phyloP scores from a whole-genome alignment of 1,284 basidiomycete species.

The Inonotus hispidus region DNA sequence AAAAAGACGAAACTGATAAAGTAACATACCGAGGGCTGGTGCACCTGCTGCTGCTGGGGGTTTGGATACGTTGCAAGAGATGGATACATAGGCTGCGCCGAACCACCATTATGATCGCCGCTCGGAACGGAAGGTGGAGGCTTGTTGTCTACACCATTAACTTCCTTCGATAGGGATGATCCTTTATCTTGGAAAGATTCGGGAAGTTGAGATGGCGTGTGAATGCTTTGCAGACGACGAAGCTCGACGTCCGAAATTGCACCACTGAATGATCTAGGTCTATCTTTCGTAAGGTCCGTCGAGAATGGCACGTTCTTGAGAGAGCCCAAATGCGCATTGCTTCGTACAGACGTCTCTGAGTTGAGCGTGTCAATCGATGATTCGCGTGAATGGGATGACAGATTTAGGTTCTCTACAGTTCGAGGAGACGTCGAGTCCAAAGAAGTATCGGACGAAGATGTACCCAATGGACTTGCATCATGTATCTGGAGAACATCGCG shows the following conservation, averaged over 20 bases:
- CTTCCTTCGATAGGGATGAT: slow-evolving; percentile 15
- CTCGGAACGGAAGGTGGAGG: slow-evolving; percentile 43
- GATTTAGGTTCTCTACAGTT: slow-evolving; percentile 53
- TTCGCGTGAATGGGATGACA: slow-evolving; percentile 63
- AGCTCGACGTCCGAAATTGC: slow-evolving; percentile 66
- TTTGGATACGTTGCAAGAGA: slow-evolving; percentile 46
- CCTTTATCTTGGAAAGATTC: slow-evolving; percentile 17
- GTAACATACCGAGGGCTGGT: background rate
- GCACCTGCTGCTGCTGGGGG: slow-evolving; percentile 38
- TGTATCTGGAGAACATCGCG: slow-evolving; percentile 49
- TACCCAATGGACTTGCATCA: slow-evolving; percentile 66
- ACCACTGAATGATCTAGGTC: slow-evolving; percentile 75
- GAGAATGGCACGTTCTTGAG: slow-evolving; percentile 43
- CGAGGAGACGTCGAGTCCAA: slow-evolving; percentile 63
- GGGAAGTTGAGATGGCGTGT: slow-evolving; percentile 16
- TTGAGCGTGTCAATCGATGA: slow-evolving; percentile 70
- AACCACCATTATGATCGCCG: slow-evolving; percentile 35
- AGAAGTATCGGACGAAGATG: slow-evolving; percentile 57
- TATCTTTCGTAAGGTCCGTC: slow-evolving; percentile 56
- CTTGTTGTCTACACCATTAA: slow-evolving; percentile 20
- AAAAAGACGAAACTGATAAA: background rate
- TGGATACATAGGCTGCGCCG: slow-evolving; percentile 65
- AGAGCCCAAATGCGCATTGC: slow-evolving; percentile 49
- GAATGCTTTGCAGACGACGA: slow-evolving; percentile 61
- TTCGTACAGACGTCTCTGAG: slow-evolving; percentile 43